These are phyloP conservation scores for Amanita pallidorosea DNA, from an alignment of 768 basidiomycete species.

Conservation along the genomic window DNA sequence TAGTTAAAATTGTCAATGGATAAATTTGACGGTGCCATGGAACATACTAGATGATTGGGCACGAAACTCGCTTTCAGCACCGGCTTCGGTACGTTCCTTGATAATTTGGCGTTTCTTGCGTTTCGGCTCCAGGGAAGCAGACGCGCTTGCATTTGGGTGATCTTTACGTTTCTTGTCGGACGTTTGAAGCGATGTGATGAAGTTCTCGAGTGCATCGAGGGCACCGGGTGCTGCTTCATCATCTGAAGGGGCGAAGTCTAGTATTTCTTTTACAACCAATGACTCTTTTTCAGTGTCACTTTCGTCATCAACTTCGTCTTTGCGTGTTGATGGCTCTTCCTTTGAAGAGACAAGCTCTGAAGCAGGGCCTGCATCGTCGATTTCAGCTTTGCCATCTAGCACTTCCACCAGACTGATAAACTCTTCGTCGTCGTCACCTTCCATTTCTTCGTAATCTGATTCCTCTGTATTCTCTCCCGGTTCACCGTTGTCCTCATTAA, in stretches of 20 bases:
- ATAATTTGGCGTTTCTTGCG: slow-evolving; percentile 50
- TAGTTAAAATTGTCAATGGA: background rate
- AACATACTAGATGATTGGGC: slow-evolving; percentile 37
- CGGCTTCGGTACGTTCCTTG: slow-evolving; percentile 67
- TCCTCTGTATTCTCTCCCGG: slow-evolving; percentile 27
- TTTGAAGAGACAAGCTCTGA: slow-evolving; percentile 7
- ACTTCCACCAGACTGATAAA: slow-evolving; percentile 59
- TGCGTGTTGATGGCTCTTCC: slow-evolving; percentile 1
- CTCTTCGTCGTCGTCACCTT: slow-evolving; percentile 34
- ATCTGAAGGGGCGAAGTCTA: slow-evolving; percentile 35
- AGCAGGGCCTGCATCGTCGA: slow-evolving; percentile 27
- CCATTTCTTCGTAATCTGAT: slow-evolving; percentile 34
- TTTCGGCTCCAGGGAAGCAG: slow-evolving; percentile 15
- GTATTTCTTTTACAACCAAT: slow-evolving; percentile 35
- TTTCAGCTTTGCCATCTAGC: slow-evolving; percentile 50
- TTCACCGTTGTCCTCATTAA: slow-evolving; percentile 45
- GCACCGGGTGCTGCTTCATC: slow-evolving; percentile 45
- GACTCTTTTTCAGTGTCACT: slow-evolving; percentile 27
- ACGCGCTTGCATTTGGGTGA: slow-evolving; percentile 22
- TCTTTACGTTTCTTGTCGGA: slow-evolving; percentile 63
- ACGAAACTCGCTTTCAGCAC: slow-evolving; percentile 74
- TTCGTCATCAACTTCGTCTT: slow-evolving; percentile 20
- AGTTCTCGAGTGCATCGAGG: slow-evolving; percentile 58
- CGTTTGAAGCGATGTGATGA: slow-evolving; percentile 59
- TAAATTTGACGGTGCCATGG: background rate